Conservation (phyloP, 1,284 basidiomycete species). For the Papiliotrema laurentii region DNA sequence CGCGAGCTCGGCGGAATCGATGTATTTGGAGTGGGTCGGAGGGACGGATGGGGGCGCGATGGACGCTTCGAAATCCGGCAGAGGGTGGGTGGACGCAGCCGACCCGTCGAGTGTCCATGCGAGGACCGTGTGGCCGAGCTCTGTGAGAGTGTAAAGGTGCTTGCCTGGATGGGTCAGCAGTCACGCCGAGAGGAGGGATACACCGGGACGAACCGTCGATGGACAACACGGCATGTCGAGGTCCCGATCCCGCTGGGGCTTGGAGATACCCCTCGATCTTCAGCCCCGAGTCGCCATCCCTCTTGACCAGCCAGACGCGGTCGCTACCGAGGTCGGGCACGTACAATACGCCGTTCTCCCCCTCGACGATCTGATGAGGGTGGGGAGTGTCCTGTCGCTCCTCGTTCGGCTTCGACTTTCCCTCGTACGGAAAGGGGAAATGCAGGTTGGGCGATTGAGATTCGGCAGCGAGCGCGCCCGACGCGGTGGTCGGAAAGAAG, state of each 20-base stretch:
- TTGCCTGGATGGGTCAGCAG: constrained; percentile 8
- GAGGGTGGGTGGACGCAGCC: constrained; percentile 19
- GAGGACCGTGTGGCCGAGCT: constrained; percentile 34
- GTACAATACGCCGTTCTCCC: constrained; percentile 30
- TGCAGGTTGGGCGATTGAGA: constrained; percentile 21
- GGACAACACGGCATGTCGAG: constrained; percentile 38
- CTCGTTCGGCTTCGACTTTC: constrained; percentile 27
- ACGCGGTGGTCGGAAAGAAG: constrained; percentile 30
- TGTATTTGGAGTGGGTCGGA: constrained; percentile 15
- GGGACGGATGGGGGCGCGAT: constrained; percentile 37
- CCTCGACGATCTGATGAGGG: constrained; percentile 44
- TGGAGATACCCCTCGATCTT: constrained; percentile 34
- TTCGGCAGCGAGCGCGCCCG: constrained; percentile 3
- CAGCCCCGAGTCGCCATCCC: constrained; percentile 25
- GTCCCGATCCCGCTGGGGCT: constrained; percentile 36
- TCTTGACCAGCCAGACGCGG: constrained; percentile 35
- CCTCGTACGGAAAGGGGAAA: constrained; percentile 33
- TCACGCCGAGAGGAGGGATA: background rate
- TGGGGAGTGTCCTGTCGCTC: constrained; percentile 44
- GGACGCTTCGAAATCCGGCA: constrained; percentile 19
- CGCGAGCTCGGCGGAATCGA: constrained; percentile 41
- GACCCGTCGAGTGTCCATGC: constrained; percentile 29
- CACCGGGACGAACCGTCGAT: constrained; percentile 33
- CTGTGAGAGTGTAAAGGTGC: constrained; percentile 43
- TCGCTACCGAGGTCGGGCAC: constrained; percentile 45